Evolutionary conservation across 768 basidiomycete genomes (phyloP), one percentile per base, ranked within the genome.

Genomic region (Pleurotus giganteus): DNA sequence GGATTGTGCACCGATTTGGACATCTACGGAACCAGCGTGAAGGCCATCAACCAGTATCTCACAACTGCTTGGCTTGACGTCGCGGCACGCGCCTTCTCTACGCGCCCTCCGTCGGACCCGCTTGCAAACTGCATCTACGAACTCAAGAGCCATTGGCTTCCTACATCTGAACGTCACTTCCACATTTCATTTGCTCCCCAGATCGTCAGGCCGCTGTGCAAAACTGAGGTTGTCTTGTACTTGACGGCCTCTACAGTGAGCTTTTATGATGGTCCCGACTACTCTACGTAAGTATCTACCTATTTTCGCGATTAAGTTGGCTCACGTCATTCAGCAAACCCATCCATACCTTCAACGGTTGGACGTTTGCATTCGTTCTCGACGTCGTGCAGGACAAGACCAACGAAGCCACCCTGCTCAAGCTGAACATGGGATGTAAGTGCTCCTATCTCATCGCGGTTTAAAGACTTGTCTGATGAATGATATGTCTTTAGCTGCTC

Each of bases 151-250:
- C 41, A 41, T 45, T 56, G 27, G 57, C 53, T 46, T 34, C 55
- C 46, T 37, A 57, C 39, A 9, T 28, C 52, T 32, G 51, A 47
- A 23, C 46, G 9, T 7, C 60, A 63, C 23, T 65, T 65, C 60
- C 61, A 61, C 50, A 51, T 60, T 39, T 46, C 54, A 21, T 65
- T 65, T 34, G 52, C 58, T 21, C 56, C 60, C 5, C 64, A 60
- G 3, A 46, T 47, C 23, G 41, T 63, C 31, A 54, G 54, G 41
- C 60, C 58, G 11, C 52, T 65, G 15, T 65, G 64, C 54, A 49
- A 47, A 2, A 57, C 58, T 21, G 63, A 65, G 45, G 60, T 60
- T 43, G 47, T 62, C n/a, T 55, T 65, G 23, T 59, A 59, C 56
- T 58, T 65, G 42, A 58, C 56, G 12, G 47, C 61, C 27, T 58